Base-by-base conservation (phyloP, 1,284 basidiomycete genomes). In the Abortiporus biennis region DNA sequence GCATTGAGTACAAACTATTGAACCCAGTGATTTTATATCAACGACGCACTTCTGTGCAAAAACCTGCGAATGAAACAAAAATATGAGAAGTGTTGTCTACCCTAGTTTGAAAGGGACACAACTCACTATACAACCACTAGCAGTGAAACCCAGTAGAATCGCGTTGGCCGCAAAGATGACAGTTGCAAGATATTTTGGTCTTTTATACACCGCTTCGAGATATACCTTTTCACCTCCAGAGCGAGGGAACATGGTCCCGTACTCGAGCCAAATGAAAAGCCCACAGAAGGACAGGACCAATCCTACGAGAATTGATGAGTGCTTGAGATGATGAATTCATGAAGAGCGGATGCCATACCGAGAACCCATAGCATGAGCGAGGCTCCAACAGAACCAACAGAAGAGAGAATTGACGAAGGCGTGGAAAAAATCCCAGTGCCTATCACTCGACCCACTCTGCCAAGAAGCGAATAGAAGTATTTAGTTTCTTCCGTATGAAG, bases 211-310 rank as follows among this genome's bases (percentile, higher is more conserved):
- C 49, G 69, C 81, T 46, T 85, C 81, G 29, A 86, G 62, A 52
- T 85, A 86, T 32, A 77, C 80, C 59, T 83, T 84, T 62, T 86
- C 84, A 13, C 78, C 84, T 2, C 84, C 84, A 44, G 36, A 42
- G 4, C 15, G 13, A 8, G 37, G 42, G 52, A 70, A 56, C 47
- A 81, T 77, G 17, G 79, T 80, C 27, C 82, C 84, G 23, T 80
- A 69, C 52, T 84, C 83, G 6, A 84, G 65, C 50, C 79, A 87
- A 5, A 87, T 81, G 16, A 69, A 67, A 23, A 72, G 77, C 13
- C 80, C 82, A 40, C 67, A 68, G 5, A 68, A 67, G 12, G 78
- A 80, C 40, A 82, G 66, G 35, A 73, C 51, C 36, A 79, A 69
- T n/a, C n/a, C n/a, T n/a, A n/a, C n/a, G n/a, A n/a, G n/a, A n/a